Evolutionary conservation across 371 early-diverging fungal genomes (phyloP), one percentile per base, ranked within the genome.

Genomic region (Mortierella sp.): DNA sequence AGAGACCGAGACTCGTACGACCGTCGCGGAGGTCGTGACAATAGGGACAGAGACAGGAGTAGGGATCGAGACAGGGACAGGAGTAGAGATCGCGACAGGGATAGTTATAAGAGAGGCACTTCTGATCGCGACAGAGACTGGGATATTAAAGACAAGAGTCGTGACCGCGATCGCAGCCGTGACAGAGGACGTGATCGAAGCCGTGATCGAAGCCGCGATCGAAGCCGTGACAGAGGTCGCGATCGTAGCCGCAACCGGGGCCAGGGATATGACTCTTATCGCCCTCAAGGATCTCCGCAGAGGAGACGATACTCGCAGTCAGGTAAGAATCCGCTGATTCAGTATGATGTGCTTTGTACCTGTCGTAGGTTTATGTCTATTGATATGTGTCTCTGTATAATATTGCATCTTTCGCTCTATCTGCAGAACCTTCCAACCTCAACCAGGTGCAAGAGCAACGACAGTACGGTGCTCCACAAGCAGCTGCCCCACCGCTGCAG

Each of bases 21-120:
- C 32, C 64, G 57, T 15, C 59, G 56, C 21, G n/a, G n/a, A n/a
- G 44, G 12, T 43, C 60, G 51, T 1, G 62, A 54, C 21, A 53
- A 47, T 46, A 44, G 54, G 14, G 47, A 56, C 31, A 46, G 32
- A 26, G 55, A 48, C 26, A 26, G 46, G 7, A 44, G 30, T 26
- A 30, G 39, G 9, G 21, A 48, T 3, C 21, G 31, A 14, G 60
- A 60, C 7, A 37, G n/a, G 1, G 12, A 30, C 31, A 56, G 59
- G 8, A n/a, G n/a, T n/a, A n/a, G n/a, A n/a, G n/a, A n/a, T n/a
- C n/a, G n/a, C n/a, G 34, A 46, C 23, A 50, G 53, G 24, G 37
- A 43, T 19, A 31, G 46, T 14, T 44, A 52, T 26, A 46, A 28
- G 24, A 51, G 11, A 30, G 39, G 17, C 6, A 50, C n/a, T 14